A percentile compares a stretch with the other conserved stretches of the same genome.
phyloP scores from a whole-genome alignment of 148 eudicot species.

The Vaccinium corymbosum region DNA sequence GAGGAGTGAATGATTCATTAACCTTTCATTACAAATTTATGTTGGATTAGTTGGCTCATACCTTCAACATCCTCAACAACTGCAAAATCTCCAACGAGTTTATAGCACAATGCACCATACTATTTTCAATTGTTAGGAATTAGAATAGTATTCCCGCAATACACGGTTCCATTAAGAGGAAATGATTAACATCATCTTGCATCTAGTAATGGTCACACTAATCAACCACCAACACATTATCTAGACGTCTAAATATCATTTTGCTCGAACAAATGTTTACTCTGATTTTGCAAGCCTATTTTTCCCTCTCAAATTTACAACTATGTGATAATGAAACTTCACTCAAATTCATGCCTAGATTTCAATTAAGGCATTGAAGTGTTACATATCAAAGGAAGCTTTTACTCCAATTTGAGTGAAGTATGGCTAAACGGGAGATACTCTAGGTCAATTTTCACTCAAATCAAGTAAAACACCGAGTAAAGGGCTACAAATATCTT shows the following conservation, averaged over 20 bases:
- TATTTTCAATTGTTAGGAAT: neutral
- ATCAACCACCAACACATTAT: neutral
- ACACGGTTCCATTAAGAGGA: neutral
- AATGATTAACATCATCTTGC: neutral
- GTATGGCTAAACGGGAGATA: no score
- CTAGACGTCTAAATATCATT: neutral
- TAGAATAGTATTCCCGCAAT: neutral
- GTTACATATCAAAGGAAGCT: neutral
- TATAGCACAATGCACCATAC: neutral
- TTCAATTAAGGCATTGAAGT: neutral
- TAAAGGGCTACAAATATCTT: neutral
- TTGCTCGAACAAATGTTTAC: neutral
- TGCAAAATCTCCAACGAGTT: neutral
- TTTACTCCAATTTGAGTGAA: neutral
- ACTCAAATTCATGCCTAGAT: neutral
- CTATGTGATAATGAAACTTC: neutral
- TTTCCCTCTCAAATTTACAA: neutral
- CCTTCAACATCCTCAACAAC: neutral
- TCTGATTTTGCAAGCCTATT: neutral
- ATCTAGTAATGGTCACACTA: neutral
- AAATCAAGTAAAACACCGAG: no score
- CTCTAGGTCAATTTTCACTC: no score
- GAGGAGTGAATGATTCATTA: neutral
- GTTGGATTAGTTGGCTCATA: neutral
- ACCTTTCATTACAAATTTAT: neutral